Evolutionary conservation across 192 early-diverging fungal species (phyloP).

Genomic region (Entrophospora sp.): DNA sequence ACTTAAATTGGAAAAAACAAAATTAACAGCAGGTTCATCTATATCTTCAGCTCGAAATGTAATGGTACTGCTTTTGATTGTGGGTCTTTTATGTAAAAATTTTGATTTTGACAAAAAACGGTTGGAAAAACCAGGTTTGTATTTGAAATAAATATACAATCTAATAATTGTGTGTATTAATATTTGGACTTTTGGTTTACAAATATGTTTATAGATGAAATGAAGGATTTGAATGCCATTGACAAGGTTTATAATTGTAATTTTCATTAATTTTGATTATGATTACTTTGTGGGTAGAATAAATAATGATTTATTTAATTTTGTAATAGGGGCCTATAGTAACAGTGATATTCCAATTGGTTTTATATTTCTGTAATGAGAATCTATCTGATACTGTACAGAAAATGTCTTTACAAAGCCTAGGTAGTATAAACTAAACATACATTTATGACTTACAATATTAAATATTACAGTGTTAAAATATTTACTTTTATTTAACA

Average conservation of each 20-base stretch:
- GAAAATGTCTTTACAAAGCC: constrained; percentile 50
- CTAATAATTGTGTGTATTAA: too few species aligned
- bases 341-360: constrained; percentile 19
- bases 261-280: not conserved
- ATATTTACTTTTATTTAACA: constrained; percentile 1
- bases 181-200: too few species aligned
- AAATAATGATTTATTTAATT: not conserved
- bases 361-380: constrained; percentile 19
- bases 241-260: constrained; percentile 18
- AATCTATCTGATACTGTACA: constrained; percentile 32
- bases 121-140: constrained; percentile 11
- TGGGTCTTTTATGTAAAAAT: constrained; percentile 60
- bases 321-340: constrained; percentile 12
- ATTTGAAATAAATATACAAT: too few species aligned
- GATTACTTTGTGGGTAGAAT: not conserved
- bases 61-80: constrained; percentile 66
- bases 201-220: constrained; percentile 11
- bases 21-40: constrained; percentile 24
- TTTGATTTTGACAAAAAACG: constrained; percentile 65
- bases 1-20: constrained; percentile 38
- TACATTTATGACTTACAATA: too few species aligned
- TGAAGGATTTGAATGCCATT: constrained; percentile 19
- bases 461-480: not conserved
- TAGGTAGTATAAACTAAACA: too few species aligned
- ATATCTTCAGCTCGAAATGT: constrained; percentile 34